A percentile compares a stretch with the other conserved stretches of the same genome.
phyloP scores from a whole-genome alignment of 257 asterid genomes.

The Solanum sejunctum region DNA sequence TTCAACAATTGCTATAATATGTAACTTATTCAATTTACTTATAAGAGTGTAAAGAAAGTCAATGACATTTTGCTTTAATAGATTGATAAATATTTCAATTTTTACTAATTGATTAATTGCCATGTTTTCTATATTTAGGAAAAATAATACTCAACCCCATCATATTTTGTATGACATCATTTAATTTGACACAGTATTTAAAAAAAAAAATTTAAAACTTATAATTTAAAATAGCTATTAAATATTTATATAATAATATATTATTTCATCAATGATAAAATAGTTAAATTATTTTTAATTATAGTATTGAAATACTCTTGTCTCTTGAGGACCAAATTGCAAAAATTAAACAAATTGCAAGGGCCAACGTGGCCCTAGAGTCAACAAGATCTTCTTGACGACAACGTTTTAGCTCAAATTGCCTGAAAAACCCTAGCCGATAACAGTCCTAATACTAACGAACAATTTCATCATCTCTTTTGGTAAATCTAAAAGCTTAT shows the following conservation, averaged over 20 bases:
- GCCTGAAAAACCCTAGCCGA: background rate
- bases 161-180: no score
- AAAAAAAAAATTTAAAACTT: no score
- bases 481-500: background rate
- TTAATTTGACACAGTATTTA: no score
- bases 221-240: no score
- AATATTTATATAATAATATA: no score
- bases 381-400: background rate
- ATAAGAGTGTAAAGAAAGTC: background rate
- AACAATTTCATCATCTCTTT: background rate
- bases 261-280: no score
- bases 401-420: background rate
- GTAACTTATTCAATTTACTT: background rate
- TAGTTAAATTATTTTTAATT: no score
- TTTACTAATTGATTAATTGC: background rate
- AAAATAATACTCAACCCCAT: background rate
- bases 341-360: background rate
- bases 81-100: background rate
- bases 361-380: background rate
- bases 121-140: background rate
- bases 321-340: background rate
- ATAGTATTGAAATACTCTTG: background rate
- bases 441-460: background rate
- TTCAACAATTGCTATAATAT: background rate
- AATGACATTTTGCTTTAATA: background rate